Evolutionary conservation across 495 filamentous ascomycete genomes (phyloP).

Genomic region (Aspergillus kassunensis): DNA sequence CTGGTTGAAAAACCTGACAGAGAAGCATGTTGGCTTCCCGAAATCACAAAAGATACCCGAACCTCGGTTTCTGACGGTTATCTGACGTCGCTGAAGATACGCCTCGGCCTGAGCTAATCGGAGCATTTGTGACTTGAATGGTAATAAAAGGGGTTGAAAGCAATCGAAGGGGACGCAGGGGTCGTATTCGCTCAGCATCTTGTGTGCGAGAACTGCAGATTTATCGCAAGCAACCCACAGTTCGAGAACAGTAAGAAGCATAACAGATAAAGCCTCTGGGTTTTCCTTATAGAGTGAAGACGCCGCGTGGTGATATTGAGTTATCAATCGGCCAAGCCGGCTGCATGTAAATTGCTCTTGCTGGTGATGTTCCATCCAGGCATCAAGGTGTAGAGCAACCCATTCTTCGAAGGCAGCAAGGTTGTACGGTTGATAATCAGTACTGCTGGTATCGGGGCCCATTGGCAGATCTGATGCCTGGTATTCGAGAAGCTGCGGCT

Average conservation of each 20-base stretch:
- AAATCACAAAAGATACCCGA: constrained; percentile 33
- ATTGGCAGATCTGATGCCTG: not conserved
- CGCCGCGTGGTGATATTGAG: constrained; percentile 23
- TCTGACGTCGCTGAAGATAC: constrained; percentile 37
- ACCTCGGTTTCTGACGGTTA: not conserved
- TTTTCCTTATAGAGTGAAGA: constrained; percentile 19
- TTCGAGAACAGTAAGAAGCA: constrained; percentile 58
- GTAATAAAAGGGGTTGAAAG: constrained; percentile 47
- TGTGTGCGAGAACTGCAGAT: constrained; percentile 33
- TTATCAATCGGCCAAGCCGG: constrained; percentile 24
- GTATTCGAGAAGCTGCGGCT: not conserved
- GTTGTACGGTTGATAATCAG: constrained; percentile 1
- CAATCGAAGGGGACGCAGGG: constrained; percentile 40
- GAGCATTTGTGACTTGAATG: constrained; percentile 44
- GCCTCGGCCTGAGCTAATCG: constrained; percentile 45
- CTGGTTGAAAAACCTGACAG: constrained; percentile 49
- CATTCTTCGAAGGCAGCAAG: constrained; percentile 40
- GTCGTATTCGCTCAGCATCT: constrained; percentile 49
- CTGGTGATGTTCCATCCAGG: constrained; percentile 33
- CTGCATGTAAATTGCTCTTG: constrained; percentile 21
- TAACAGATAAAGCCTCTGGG: constrained; percentile 52
- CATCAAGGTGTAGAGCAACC: constrained; percentile 31
- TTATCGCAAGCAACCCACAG: constrained; percentile 62
- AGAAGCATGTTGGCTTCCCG: constrained; percentile 36
- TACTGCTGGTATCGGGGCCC: not conserved